Conservation (phyloP, 352 stramenopile species). For the Phytopythium boreale region DNA sequence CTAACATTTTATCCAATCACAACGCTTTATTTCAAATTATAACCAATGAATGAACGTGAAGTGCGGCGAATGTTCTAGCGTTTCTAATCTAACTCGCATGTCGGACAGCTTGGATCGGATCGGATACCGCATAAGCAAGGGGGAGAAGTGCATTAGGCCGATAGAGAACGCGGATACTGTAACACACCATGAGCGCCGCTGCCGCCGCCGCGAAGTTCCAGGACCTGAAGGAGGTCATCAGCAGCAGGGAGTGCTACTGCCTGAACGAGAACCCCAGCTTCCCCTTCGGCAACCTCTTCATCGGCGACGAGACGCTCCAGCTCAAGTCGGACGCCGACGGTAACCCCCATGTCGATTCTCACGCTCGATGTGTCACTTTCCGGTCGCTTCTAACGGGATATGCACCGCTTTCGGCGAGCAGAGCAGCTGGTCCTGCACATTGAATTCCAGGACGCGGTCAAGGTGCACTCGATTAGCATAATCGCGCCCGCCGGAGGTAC, state of each 20-base stretch:
- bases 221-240: conserved; percentile 63
- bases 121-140: not conserved
- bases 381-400: too few relatives aligned
- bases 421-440: conserved; percentile 82
- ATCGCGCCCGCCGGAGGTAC: conserved; percentile 47
- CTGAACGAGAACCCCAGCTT: conserved; percentile 76
- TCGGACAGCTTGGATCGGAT: not conserved
- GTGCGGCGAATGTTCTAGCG: conserved; percentile 5
- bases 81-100: not conserved
- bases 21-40: not conserved
- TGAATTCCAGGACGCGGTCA: conserved; percentile 79
- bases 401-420: conserved; percentile 8
- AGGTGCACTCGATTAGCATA: conserved; percentile 73
- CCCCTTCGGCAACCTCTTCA: conserved; percentile 74
- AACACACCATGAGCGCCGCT: conserved; percentile 27
- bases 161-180: not conserved
- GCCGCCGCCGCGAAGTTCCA: conserved; percentile 47
- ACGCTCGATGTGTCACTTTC: not conserved
- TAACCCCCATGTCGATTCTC: conserved; percentile 9
- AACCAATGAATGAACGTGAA: not conserved
- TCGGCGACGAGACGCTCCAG: conserved; percentile 68
- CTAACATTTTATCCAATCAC: conserved; percentile 2
- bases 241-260: conserved; percentile 64
- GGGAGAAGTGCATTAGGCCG: not conserved
- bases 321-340: conserved; percentile 79